Evolutionary conservation across 1,284 basidiomycete species (phyloP), one percentile per base, ranked within the genome.

Genomic region (Pyrrhoderma lamaoense): DNA sequence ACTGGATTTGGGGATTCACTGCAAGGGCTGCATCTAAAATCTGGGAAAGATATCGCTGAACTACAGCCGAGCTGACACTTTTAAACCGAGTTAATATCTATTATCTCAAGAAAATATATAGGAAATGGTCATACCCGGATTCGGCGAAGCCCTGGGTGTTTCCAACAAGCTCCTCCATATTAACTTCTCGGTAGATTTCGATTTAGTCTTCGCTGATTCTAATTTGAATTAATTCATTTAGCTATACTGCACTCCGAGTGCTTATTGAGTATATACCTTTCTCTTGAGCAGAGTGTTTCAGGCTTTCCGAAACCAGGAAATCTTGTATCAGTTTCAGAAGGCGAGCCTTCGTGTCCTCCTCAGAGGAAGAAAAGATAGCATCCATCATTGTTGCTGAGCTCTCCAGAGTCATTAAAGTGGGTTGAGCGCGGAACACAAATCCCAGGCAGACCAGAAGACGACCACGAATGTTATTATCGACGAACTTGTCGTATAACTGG

Each of bases 131-230:
- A 59, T 66, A 95, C 93, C 87, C 92, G 16, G 95, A 96, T 61
- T 99, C 95, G 0, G 93, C 92, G 64, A 97, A 93, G 0, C 85
- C 89, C 59, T 92, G 88, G 0, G 92, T 92, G 60, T 94, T 94
- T 1, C 96, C 96, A 7, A 97, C 89, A 2, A 99, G 73, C 60
- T 97, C 89, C 1, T 87, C 84, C 81, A 97, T 91, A 61, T 93
- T 85, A 37, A 91, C 80, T 22, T 75, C 72, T n/a, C 67, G 1
- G 68, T 36, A 3, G 39, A 23, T 11, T 31, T 31, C 7, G 27
- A 31, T 11, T 31, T 31, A 5, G 27, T 11, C 11, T 31, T 77
- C 77, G 8, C 63, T 63, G 54, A 76, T 73, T 3, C 27, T 34
- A 7, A 40, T 16, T 38, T 39, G n/a, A 34, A 27, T 39, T 45